Base-by-base conservation (phyloP, 23 red algal genomes). In the Gracilariopsis chorda region DNA sequence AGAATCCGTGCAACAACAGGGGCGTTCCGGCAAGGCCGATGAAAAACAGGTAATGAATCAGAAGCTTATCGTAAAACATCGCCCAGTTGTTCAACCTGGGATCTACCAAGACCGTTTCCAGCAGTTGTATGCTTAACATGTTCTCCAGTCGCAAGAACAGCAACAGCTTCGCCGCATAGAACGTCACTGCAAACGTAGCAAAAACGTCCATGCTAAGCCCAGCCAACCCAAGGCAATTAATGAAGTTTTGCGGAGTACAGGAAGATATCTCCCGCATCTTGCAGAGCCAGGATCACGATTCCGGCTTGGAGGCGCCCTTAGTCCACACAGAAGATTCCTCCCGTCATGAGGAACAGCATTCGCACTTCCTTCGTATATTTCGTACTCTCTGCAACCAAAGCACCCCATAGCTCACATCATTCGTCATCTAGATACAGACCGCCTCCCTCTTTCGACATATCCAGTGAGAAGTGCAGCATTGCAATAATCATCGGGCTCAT, bases 261-360 rank as follows among this genome's bases (percentile, higher is more conserved):
- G 20, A 98, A 94, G 24, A 98, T 76, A 60, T 98, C 96, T 44
- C 88, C 92, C 34, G 91, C 76, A 71, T 98, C 96, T 57, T 98
- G 96, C 27, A 98, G 27, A 25, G 80, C 87, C 24, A 98, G 37
- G 48, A 98, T 86, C 25, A 98, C 59, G 48, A 93, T 80, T 13
- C 96, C 96, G 16, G 84, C 69, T 13, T 93, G 89, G 28, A 95
- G 72, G 65, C 83, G 94, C 2, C 88, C 83, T 42, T 80, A 85
- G 73, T 94, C 91, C 21, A 45, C 44, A 9, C 91, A 33, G 19
- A 86, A 56, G 42, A 94, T 85, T 9, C 34, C 20, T 7, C 41
- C 51, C 23, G 72, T 79, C 28, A 48, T 25, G 11, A 68, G 80
- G 51, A 86, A 85, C 51, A 94, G 68, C 17, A 17, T 7, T 5